These are phyloP conservation scores for Helotiales sp. DNA, from an alignment of 2,329 filamentous ascomycete species.

Conservation along the genomic window DNA sequence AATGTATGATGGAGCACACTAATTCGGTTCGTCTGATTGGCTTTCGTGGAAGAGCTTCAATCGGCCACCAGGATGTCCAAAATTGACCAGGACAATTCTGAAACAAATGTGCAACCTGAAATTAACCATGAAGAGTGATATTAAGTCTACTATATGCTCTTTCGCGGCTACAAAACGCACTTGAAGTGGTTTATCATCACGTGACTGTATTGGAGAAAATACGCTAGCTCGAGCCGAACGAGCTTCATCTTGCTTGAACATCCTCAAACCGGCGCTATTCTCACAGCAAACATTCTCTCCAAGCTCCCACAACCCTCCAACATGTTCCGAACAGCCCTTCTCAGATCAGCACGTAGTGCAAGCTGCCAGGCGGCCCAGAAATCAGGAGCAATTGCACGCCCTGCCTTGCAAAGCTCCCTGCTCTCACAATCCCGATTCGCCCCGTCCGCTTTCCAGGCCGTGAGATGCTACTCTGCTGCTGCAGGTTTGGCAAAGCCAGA, in stretches of 20 bases:
- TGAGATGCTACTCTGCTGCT: constrained; percentile 86
- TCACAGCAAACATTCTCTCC: constrained; percentile 21
- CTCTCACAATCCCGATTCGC: constrained; percentile 67
- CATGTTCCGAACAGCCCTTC: constrained; percentile 90
- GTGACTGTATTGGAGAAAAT: constrained; percentile 17
- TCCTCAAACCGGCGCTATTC: constrained; percentile 22
- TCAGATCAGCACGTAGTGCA: constrained; percentile 71
- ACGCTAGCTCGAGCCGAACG: constrained; percentile 26
- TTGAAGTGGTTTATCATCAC: constrained; percentile 16
- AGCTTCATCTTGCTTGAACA: constrained; percentile 11
- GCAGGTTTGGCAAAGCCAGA: constrained; percentile 80
- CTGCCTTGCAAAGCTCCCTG: constrained; percentile 62
- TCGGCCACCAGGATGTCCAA: constrained; percentile 16
- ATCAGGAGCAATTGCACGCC: constrained; percentile 61
- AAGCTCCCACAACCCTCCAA: constrained; percentile 45
- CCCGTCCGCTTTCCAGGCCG: constrained; percentile 67
- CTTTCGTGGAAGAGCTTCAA: constrained; percentile 28
- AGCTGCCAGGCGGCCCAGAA: constrained; percentile 56
- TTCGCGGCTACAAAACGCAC: neutral
- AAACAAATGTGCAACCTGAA: no score
- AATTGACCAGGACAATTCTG: neutral
- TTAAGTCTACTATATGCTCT: neutral
- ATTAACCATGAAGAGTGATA: no score
- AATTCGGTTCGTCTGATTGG: constrained; percentile 34
- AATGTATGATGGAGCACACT: constrained; percentile 16